These are phyloP conservation scores for Geotrichum klebahnii DNA, from an alignment of 1,139 yeast species.

Conservation along the genomic window DNA sequence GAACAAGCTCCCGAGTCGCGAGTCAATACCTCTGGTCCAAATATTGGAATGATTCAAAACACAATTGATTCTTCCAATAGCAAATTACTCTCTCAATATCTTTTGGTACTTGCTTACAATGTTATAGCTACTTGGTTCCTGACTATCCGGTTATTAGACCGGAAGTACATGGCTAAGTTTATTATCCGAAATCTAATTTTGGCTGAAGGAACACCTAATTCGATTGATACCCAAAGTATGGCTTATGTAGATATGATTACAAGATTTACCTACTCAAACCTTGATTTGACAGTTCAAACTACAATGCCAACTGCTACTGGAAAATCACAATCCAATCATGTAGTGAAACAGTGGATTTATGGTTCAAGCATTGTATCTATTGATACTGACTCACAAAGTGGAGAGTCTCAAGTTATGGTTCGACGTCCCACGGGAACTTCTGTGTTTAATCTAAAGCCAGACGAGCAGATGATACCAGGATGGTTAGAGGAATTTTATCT, in stretches of 20 bases:
- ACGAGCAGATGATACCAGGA: constrained; percentile 42
- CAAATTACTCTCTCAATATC: constrained; percentile 51
- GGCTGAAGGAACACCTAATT: constrained; percentile 42
- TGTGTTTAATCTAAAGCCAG: constrained; percentile 47
- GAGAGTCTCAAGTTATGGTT: constrained; percentile 51
- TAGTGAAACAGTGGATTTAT: constrained; percentile 54
- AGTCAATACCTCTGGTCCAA: constrained; percentile 42
- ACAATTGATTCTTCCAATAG: constrained; percentile 19
- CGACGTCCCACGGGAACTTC: constrained; percentile 68
- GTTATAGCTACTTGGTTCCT: constrained; percentile 73
- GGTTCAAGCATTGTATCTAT: constrained; percentile 59
- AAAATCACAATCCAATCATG: constrained; percentile 23
- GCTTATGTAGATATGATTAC: constrained; percentile 66
- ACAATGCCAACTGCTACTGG: constrained; percentile 25
- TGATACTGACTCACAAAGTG: constrained; percentile 51
- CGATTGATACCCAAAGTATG: constrained; percentile 51
- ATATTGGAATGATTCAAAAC: constrained; percentile 23
- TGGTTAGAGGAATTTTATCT: constrained; percentile 17
- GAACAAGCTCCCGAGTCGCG: constrained; percentile 42
- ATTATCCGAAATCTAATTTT: constrained; percentile 55
- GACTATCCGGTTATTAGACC: constrained; percentile 55
- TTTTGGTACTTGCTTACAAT: constrained; percentile 59
- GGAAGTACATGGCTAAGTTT: constrained; percentile 59
- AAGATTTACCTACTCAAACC: constrained; percentile 63
- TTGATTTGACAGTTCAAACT: constrained; percentile 50